A percentile compares a stretch with the other conserved stretches of the same genome.
Conservation (phyloP, 208 protist genomes). For the Crithidia thermophila region DNA sequence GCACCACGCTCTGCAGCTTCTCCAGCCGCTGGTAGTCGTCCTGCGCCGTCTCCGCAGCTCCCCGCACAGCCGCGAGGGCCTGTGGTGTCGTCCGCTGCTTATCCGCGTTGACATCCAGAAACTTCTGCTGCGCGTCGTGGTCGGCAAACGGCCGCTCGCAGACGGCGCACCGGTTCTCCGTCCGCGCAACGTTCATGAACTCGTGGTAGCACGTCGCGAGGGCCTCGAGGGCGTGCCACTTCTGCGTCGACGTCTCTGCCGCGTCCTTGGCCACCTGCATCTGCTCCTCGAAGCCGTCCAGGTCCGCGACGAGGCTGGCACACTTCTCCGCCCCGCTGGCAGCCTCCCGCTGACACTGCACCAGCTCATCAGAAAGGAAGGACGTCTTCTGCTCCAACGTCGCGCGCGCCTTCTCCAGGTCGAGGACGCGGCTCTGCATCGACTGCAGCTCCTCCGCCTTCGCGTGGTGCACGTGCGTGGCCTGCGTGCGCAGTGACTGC, state of each 20-base stretch:
- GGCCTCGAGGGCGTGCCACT: constrained; percentile 45
- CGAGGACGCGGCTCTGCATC: constrained; percentile 28
- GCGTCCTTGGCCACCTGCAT: constrained; percentile 34
- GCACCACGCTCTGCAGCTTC: constrained; percentile 35
- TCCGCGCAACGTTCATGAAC: constrained; percentile 51
- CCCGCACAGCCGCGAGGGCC: constrained; percentile 31
- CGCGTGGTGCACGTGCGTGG: constrained; percentile 27
- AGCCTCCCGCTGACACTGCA: constrained; percentile 3
- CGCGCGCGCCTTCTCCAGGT: constrained; percentile 39
- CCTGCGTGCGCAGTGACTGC: constrained; percentile 16
- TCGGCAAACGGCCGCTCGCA: constrained; percentile 63
- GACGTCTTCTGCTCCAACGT: constrained; percentile 39
- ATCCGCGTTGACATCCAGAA: constrained; percentile 45
- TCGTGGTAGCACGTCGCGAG: constrained; percentile 63
- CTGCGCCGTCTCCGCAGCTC: constrained; percentile 21
- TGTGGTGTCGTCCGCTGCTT: constrained; percentile 45
- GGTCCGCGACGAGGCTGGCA: not conserved
- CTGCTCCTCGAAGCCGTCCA: constrained; percentile 50
- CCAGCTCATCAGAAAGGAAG: constrained; percentile 31
- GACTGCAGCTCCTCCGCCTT: constrained; percentile 32
- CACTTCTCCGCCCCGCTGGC: constrained; percentile 9
- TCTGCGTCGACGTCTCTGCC: constrained; percentile 31
- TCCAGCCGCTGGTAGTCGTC: constrained; percentile 38
- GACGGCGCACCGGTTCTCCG: constrained; percentile 52
- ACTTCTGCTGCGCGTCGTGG: constrained; percentile 27